phyloP scores from a whole-genome alignment of 352 stramenopile genomes.

The Pythium angustatum region DNA sequence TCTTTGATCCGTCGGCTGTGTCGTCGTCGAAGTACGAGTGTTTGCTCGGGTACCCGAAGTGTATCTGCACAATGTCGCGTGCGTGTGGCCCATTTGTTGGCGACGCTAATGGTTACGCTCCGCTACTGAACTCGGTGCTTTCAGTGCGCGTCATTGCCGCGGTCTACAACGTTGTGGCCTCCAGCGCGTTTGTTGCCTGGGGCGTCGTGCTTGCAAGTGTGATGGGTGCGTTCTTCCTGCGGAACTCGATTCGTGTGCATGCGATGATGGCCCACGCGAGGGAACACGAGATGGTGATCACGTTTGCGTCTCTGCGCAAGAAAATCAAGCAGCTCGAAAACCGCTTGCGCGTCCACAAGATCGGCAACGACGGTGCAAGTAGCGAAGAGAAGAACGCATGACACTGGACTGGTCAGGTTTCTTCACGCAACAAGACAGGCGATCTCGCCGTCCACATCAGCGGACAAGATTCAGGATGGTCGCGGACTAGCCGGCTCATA shows the following conservation, averaged over 20 bases:
- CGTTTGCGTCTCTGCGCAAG: slow-evolving; percentile 51
- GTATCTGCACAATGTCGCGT: slow-evolving; percentile 43
- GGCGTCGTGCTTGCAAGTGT: slow-evolving; percentile 34
- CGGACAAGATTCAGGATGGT: no score
- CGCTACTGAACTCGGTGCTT: slow-evolving; percentile 35
- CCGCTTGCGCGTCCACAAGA: slow-evolving; percentile 53
- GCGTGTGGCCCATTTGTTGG: slow-evolving; percentile 63
- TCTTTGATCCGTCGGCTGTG: neutral
- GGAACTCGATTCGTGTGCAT: slow-evolving; percentile 57
- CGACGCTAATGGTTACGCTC: slow-evolving; percentile 43
- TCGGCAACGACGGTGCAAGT: slow-evolving; percentile 18
- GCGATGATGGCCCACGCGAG: slow-evolving; percentile 43
- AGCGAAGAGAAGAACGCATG: neutral
- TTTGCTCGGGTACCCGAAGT: slow-evolving; percentile 50
- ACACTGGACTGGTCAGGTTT: no score
- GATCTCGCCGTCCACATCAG: no score
- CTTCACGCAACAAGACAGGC: no score
- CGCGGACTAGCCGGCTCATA: no score
- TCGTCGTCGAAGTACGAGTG: slow-evolving; percentile 33
- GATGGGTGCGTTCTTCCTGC: slow-evolving; percentile 48
- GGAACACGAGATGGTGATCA: slow-evolving; percentile 51
- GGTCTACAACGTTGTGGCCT: slow-evolving; percentile 38
- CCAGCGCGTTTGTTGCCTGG: slow-evolving; percentile 47
- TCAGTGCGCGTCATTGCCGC: slow-evolving; percentile 34
- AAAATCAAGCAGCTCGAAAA: slow-evolving; percentile 70